These are phyloP conservation scores for Ganoderma lucidum DNA, from an alignment of 1,284 basidiomycete species.

Conservation along the genomic window DNA sequence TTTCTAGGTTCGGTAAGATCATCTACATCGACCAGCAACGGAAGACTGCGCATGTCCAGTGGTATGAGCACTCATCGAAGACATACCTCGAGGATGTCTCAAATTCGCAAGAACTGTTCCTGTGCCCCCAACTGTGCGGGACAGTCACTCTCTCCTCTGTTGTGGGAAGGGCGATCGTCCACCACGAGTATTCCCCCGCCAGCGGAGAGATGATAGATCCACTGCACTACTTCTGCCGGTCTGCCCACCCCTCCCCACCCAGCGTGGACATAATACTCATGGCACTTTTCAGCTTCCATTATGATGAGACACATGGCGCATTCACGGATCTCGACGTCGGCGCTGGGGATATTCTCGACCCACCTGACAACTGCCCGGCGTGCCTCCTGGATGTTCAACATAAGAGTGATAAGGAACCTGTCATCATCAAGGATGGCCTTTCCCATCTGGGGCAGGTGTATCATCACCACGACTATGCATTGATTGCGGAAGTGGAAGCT, in stretches of 20 bases:
- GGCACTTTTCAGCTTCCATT: conserved; percentile 24
- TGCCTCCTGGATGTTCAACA: conserved; percentile 48
- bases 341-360: conserved; percentile 22
- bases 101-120: conserved; percentile 69
- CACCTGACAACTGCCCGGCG: conserved; percentile 59
- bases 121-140: conserved; percentile 56
- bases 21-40: conserved; percentile 54
- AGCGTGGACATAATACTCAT: not conserved
- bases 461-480: conserved; percentile 1
- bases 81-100: conserved; percentile 65
- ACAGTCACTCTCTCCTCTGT: conserved; percentile 43
- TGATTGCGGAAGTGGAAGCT: not conserved
- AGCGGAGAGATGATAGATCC: conserved; percentile 11
- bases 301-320: conserved; percentile 39
- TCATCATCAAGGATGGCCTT: conserved; percentile 47
- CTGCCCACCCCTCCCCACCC: conserved; percentile 25
- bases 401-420: conserved; percentile 37
- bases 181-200: conserved; percentile 23
- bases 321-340: conserved; percentile 43
- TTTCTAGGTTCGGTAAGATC: conserved; percentile 70
- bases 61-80: conserved; percentile 72
- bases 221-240: conserved; percentile 69
- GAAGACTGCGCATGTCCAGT: conserved; percentile 65
- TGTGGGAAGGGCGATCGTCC: conserved; percentile 54
- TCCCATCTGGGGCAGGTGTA: conserved; percentile 45